Conservation (phyloP, 805 yeast genomes). For the Barnettozyma sucrosica region DNA sequence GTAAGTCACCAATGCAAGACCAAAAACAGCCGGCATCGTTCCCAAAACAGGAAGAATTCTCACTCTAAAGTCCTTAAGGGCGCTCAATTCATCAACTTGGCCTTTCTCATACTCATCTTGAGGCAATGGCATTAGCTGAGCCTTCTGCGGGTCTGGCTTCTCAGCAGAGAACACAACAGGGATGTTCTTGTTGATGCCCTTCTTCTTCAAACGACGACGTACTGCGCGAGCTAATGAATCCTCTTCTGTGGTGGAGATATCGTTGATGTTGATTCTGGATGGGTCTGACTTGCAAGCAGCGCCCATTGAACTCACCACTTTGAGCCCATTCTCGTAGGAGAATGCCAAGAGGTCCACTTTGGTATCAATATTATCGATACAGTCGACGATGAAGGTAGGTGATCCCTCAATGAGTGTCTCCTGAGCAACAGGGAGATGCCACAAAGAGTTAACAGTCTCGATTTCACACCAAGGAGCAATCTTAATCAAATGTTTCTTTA, state of each 20-base stretch:
- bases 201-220: conserved; percentile 73
- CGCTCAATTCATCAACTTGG: conserved; percentile 79
- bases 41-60: conserved; percentile 94
- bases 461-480: conserved; percentile 94
- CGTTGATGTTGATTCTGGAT: conserved; percentile 83
- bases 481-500: conserved; percentile 57
- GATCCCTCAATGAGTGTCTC: conserved; percentile 47
- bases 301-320: conserved; percentile 90
- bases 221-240: conserved; percentile 89
- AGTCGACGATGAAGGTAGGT: conserved; percentile 84
- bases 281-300: conserved; percentile 97
- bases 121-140: conserved; percentile 76
- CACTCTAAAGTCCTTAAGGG: conserved; percentile 84
- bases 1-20: conserved; percentile 82
- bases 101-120: conserved; percentile 79
- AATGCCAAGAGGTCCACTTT: conserved; percentile 83
- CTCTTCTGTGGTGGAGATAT: conserved; percentile 84
- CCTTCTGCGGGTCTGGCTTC: conserved; percentile 94
- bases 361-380: conserved; percentile 96
- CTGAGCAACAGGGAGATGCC: conserved; percentile 64
- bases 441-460: conserved; percentile 71
- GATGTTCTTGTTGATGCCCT: conserved; percentile 70
- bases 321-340: conserved; percentile 53
- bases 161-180: conserved; percentile 91
- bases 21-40: conserved; percentile 96